Conservation (phyloP, 208 protist species). For the Trypanosoma melophagium region DNA sequence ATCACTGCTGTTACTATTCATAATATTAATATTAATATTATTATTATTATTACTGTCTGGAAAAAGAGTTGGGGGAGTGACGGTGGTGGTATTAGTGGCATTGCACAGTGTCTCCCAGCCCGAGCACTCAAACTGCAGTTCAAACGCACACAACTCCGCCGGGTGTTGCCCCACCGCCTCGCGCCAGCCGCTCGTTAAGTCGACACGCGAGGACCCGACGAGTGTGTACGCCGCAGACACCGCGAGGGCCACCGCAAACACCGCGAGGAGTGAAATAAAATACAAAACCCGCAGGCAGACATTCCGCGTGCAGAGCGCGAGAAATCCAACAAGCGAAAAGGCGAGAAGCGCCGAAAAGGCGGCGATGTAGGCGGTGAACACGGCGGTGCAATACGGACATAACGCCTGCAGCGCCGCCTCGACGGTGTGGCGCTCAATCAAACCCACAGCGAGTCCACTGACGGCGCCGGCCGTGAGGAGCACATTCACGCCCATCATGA, state of each 20-base stretch:
- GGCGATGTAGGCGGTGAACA: slow-evolving; percentile 24
- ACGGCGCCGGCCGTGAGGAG: slow-evolving; percentile 20
- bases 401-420: slow-evolving; percentile 17
- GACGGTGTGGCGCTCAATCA: slow-evolving; percentile 20
- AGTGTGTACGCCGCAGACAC: slow-evolving; percentile 22
- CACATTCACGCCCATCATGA: slow-evolving; percentile 29
- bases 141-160: slow-evolving; percentile 11
- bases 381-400: slow-evolving; percentile 13
- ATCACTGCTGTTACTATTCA: background rate
- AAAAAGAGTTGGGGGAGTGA: background rate
- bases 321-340: slow-evolving; percentile 26
- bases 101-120: slow-evolving; percentile 24
- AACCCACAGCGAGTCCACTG: slow-evolving; percentile 24
- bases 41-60: background rate
- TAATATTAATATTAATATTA: background rate
- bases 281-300: slow-evolving; percentile 22
- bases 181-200: slow-evolving; percentile 20
- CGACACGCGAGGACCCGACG: slow-evolving; percentile 4
- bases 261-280: slow-evolving; percentile 12
- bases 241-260: slow-evolving; percentile 12
- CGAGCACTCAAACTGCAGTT: slow-evolving; percentile 25
- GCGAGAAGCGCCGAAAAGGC: slow-evolving; percentile 18
- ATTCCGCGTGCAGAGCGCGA: slow-evolving; percentile 28
- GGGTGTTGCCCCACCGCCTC: background rate
- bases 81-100: background rate